Percentiles rank a stretch among this genome's conserved stretches.
phyloP scores from a whole-genome alignment of 2,329 filamentous ascomycete species.

The Dactylellina parvicollis region DNA sequence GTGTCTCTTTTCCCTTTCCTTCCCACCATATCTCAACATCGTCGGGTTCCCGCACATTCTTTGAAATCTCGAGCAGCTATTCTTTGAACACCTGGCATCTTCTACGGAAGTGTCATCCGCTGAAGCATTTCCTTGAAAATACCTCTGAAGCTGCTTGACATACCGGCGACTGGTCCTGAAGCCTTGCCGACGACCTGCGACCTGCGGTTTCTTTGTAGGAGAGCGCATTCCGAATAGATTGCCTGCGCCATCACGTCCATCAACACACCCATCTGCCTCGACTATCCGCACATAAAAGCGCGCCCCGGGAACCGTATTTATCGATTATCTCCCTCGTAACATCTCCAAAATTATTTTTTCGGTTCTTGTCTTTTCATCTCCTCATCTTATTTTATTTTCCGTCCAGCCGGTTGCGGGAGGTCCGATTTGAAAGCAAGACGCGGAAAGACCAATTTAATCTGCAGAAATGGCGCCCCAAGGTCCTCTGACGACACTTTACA shows the following conservation, averaged over 20 bases:
- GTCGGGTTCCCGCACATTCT: constrained; percentile 5
- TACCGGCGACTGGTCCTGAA: neutral
- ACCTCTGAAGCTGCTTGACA: neutral
- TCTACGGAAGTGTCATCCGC: neutral
- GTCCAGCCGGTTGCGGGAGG: constrained; percentile 8
- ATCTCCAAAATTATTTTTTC: neutral
- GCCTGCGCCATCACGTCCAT: neutral
- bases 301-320: too few species aligned
- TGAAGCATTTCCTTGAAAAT: neutral
- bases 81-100: constrained; percentile 39
- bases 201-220: too few species aligned
- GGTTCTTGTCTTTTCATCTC: neutral
- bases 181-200: too few species aligned
- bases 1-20: constrained; percentile 10
- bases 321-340: too few species aligned
- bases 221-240: too few species aligned
- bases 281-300: constrained; percentile 8
- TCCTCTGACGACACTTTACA: constrained; percentile 65
- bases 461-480: constrained; percentile 41
- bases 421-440: constrained; percentile 4
- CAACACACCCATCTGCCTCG: constrained; percentile 17
- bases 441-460: neutral
- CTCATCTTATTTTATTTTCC: neutral
- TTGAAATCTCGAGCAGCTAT: constrained; percentile 4
- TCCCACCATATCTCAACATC: constrained; percentile 9